phyloP scores from a whole-genome alignment of 306 rosid genomes.

The Corylus avellana region DNA sequence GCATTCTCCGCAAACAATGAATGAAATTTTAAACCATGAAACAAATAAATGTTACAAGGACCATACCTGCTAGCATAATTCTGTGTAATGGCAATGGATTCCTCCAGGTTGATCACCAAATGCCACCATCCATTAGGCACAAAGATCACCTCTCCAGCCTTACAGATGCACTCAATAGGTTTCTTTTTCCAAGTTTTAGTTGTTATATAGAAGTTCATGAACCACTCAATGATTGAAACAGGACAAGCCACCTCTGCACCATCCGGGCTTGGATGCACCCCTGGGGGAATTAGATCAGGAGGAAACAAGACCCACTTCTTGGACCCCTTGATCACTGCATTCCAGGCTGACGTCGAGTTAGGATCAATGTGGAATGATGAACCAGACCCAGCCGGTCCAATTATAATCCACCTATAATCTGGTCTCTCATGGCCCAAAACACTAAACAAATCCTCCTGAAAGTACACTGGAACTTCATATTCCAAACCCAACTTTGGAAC shows the following conservation, averaged over 20 bases:
- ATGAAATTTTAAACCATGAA: conserved; percentile 5
- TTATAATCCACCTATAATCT: conserved; percentile 82
- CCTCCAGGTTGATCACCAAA: conserved; percentile 93
- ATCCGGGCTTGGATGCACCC: conserved; percentile 95
- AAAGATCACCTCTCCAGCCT: conserved; percentile 90
- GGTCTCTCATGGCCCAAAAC: conserved; percentile 82
- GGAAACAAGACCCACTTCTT: conserved; percentile 97
- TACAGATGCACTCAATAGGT: conserved; percentile 83
- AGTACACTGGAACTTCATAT: conserved; percentile 71
- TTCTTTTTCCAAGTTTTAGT: conserved; percentile 74
- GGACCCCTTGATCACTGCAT: conserved; percentile 88
- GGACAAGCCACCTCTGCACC: conserved; percentile 95
- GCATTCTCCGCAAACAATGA: neutral
- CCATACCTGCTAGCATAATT: conserved; percentile 85
- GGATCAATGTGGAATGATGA: conserved; percentile 97
- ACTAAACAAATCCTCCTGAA: conserved; percentile 79
- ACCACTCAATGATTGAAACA: conserved; percentile 93
- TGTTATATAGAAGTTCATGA: conserved; percentile 88
- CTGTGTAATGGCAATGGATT: conserved; percentile 92
- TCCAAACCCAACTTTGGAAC: conserved; percentile 71
- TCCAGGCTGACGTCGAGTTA: conserved; percentile 96
- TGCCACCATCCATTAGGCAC: conserved; percentile 99
- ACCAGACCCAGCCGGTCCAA: conserved; percentile 89
- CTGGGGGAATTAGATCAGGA: conserved; percentile 83
- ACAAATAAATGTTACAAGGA: conserved; percentile 15